Evolutionary conservation across 192 early-diverging fungal genomes (phyloP).

Genomic region (Gryganskiella cystojenkinii): DNA sequence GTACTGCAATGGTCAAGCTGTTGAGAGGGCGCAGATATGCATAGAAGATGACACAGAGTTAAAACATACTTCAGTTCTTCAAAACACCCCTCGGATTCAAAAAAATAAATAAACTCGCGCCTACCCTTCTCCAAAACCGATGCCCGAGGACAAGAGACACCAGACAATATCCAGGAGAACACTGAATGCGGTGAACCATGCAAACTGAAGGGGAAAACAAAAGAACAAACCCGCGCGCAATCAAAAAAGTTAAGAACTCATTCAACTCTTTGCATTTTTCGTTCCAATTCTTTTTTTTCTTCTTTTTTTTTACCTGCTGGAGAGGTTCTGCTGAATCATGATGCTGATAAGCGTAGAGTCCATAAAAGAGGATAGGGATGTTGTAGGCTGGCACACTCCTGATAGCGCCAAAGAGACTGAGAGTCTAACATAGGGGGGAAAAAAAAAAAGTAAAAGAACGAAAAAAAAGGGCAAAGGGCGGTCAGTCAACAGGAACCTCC

Average conservation of each 20-base stretch:
- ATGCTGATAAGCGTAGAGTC: constrained; percentile 61
- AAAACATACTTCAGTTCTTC: no score
- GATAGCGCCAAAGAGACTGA: constrained; percentile 60
- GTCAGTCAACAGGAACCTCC: neutral
- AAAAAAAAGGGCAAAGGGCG: neutral
- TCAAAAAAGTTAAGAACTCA: neutral
- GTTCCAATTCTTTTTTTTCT: no score
- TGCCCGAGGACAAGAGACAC: constrained; percentile 53
- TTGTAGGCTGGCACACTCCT: constrained; percentile 61
- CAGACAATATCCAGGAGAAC: constrained; percentile 60
- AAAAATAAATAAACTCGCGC: constrained; percentile 9
- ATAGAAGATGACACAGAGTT: no score
- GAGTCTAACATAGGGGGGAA: constrained; percentile 30
- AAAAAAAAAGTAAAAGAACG: neutral
- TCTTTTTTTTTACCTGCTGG: constrained; percentile 65
- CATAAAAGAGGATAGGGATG: constrained; percentile 63
- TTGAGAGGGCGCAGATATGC: neutral
- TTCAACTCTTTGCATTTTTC: neutral
- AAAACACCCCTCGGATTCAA: neutral
- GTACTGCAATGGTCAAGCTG: constrained; percentile 27
- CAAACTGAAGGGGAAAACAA: constrained; percentile 44
- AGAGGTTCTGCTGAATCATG: constrained; percentile 62
- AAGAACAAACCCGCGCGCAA: neutral
- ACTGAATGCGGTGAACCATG: constrained; percentile 56
- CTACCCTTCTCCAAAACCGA: constrained; percentile 55